Conservation (phyloP, 139 green algal species). For the Chlamydomonas eustigma region DNA sequence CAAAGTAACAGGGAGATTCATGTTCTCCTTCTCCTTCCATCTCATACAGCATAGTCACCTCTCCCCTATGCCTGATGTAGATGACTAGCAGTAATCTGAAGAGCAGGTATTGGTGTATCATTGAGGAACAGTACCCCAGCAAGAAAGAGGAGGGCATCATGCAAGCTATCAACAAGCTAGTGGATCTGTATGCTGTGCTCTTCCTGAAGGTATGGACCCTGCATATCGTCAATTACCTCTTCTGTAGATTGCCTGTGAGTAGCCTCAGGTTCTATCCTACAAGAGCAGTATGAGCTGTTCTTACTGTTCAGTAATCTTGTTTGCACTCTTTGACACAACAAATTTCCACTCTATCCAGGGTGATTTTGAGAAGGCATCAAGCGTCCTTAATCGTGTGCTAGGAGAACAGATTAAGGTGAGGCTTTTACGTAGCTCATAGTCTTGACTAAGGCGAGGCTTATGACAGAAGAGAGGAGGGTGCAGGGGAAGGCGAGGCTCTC, state of each 20-base stretch:
- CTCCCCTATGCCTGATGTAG: not conserved
- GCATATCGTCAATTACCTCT: too few relatives aligned
- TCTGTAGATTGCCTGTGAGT: too few relatives aligned
- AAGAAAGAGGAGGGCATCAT: not conserved
- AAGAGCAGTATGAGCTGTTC: too few relatives aligned
- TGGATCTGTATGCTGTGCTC: slow-evolving; percentile 12
- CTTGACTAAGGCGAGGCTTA: too few relatives aligned
- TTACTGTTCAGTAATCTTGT: too few relatives aligned
- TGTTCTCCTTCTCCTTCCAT: slow-evolving; percentile 12
- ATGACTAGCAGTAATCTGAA: slow-evolving; percentile 16
- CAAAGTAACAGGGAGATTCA: not conserved
- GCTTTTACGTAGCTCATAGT: too few relatives aligned
- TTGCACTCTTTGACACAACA: too few relatives aligned
- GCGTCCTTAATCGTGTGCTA: not conserved
- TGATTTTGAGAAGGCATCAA: not conserved
- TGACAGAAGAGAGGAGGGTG: too few relatives aligned
- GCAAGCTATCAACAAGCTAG: not conserved
- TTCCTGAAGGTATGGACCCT: too few relatives aligned
- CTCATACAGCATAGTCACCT: not conserved
- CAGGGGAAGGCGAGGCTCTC: too few relatives aligned
- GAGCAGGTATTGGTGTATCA: not conserved
- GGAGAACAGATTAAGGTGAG: slow-evolving; percentile 14
- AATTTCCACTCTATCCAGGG: not conserved
- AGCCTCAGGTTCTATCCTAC: too few relatives aligned
- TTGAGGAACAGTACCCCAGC: slow-evolving; percentile 8